Percentiles rank a stretch among this genome's conserved stretches.
These are phyloP conservation scores for Volvox africanus DNA, from an alignment of 139 green algal genomes.

Conservation along the genomic window DNA sequence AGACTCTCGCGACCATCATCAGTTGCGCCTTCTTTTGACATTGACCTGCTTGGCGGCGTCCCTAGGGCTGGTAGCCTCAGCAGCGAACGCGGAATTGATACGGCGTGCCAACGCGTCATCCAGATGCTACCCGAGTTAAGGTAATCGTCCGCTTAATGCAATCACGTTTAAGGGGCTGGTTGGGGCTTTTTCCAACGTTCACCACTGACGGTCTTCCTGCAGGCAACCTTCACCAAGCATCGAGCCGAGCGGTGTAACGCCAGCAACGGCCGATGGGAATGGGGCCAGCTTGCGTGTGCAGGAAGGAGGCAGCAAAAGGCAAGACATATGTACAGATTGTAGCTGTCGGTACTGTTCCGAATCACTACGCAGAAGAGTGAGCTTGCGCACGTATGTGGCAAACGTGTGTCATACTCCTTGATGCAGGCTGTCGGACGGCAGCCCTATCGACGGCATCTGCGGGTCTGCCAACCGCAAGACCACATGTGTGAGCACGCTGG, in stretches of 20 bases:
- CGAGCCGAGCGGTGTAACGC: background rate
- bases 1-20: background rate
- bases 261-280: background rate
- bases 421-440: constrained; percentile 31
- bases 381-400: no score
- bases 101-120: constrained; percentile 8
- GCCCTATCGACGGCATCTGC: constrained; percentile 43
- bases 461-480: background rate
- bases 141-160: background rate
- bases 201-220: background rate
- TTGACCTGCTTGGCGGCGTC: background rate
- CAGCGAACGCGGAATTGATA: background rate
- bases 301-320: background rate
- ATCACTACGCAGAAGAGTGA: no score
- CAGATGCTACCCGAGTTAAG: constrained; percentile 30
- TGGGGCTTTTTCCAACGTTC: no score
- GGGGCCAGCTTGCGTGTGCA: background rate
- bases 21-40: background rate
- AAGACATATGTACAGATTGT: background rate
- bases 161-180: background rate
- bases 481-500: background rate
- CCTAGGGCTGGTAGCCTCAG: background rate
- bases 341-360: no score
- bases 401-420: background rate
- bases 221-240: background rate